Percentiles rank a stretch among this genome's conserved stretches.
Evolutionary conservation across 371 early-diverging fungal species (phyloP).

Genomic region (Mortierella polycephala): DNA sequence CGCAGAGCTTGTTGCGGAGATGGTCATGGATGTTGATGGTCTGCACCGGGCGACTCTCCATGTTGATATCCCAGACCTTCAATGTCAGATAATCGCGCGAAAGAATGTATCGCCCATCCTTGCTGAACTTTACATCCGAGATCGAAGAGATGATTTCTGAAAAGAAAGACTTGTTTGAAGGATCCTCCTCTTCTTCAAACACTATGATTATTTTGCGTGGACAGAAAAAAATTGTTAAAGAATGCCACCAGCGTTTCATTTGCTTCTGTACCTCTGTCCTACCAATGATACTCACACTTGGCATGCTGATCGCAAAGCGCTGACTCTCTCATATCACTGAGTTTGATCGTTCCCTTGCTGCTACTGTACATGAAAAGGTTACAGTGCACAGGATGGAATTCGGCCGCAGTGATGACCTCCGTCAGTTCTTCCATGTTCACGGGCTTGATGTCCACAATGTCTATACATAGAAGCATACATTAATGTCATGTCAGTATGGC

Average conservation of each 20-base stretch:
- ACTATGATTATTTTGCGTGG: conserved; percentile 59
- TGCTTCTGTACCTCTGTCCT: neutral
- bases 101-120: conserved; percentile 95
- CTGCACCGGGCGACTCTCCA: conserved; percentile 92
- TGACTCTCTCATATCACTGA: conserved; percentile 96
- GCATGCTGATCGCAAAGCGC: conserved; percentile 95
- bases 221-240: neutral
- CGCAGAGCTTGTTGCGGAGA: conserved; percentile 92
- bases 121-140: conserved; percentile 95
- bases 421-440: conserved; percentile 98
- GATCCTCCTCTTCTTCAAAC: conserved; percentile 96
- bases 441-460: conserved; percentile 99
- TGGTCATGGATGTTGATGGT: conserved; percentile 97
- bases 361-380: conserved; percentile 98
- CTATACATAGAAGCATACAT: conserved; percentile 53
- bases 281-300: conserved; percentile 71
- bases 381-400: conserved; percentile 97
- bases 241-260: neutral
- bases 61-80: conserved; percentile 98
- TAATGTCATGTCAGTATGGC: neutral
- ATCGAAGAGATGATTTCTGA: conserved; percentile 98
- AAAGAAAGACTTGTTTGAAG: conserved; percentile 93
- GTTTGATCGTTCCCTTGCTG: conserved; percentile 97
- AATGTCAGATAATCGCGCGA: conserved; percentile 96
- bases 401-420: conserved; percentile 99